Evolutionary conservation across 768 basidiomycete genomes (phyloP).

Genomic region (Kondoa malvinella): DNA sequence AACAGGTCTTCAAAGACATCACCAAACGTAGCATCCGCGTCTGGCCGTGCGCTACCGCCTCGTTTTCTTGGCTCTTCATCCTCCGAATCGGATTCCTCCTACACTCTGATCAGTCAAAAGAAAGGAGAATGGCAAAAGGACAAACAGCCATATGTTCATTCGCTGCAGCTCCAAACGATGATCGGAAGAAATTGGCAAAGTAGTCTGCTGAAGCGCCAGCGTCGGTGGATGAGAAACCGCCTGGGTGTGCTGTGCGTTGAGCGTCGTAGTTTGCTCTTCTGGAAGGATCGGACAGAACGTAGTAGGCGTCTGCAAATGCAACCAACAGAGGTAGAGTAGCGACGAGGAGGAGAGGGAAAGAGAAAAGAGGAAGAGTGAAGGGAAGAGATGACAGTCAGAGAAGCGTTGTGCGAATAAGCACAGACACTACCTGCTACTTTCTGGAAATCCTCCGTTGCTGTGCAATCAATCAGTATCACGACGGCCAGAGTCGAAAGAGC

Average conservation of each 20-base stretch:
- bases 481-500: neutral
- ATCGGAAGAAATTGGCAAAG: slow-evolving; percentile 15
- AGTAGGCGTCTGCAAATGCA: neutral
- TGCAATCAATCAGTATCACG: no score
- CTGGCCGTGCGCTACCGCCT: neutral
- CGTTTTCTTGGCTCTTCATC: neutral
- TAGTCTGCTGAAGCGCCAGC: neutral
- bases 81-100: neutral
- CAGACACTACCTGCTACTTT: slow-evolving; percentile 11
- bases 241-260: slow-evolving; percentile 7
- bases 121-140: neutral
- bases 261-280: slow-evolving; percentile 13
- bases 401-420: no score
- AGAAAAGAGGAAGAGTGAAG: neutral
- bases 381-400: neutral
- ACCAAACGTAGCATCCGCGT: slow-evolving; percentile 10
- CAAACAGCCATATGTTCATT: slow-evolving; percentile 7
- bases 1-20: slow-evolving; percentile 18
- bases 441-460: slow-evolving; percentile 9
- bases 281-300: slow-evolving; percentile 12
- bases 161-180: slow-evolving; percentile 3
- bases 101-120: neutral
- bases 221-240: neutral
- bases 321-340: neutral
- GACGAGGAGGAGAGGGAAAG: neutral